Percentiles rank a stretch among this genome's conserved stretches.
Evolutionary conservation across 805 yeast genomes (phyloP).

Genomic region (baker's yeast (Saccharomyces cerevisiae)): DNA sequence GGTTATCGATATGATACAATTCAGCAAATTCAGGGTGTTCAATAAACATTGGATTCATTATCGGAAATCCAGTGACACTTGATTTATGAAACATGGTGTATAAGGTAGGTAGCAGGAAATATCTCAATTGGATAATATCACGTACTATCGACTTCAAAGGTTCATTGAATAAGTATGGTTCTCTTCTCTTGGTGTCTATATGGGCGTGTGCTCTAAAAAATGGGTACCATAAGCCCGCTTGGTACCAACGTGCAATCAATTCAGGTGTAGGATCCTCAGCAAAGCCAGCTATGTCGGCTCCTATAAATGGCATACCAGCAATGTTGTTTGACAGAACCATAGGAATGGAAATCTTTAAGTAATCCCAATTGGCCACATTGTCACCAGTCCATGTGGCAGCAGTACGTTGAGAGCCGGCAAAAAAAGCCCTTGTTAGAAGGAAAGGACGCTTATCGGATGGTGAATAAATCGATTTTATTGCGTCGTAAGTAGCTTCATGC

Average conservation of each 20-base stretch:
- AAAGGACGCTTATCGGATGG: conserved; percentile 62
- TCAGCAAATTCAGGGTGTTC: conserved; percentile 36
- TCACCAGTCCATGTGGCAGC: conserved; percentile 99
- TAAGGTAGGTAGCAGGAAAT: conserved; percentile 64
- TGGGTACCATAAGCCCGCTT: conserved; percentile 92
- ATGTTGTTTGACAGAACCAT: conserved; percentile 77
- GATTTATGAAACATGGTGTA: conserved; percentile 73
- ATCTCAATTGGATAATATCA: conserved; percentile 66
- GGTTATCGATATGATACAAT: conserved; percentile 62
- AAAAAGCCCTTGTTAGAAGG: conserved; percentile 76
- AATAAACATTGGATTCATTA: conserved; percentile 61
- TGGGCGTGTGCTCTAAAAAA: conserved; percentile 96
- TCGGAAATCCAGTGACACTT: conserved; percentile 54
- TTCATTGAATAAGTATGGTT: conserved; percentile 81
- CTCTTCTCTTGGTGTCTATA: conserved; percentile 84
- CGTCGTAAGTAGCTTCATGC: conserved; percentile 71
- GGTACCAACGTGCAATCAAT: conserved; percentile 86
- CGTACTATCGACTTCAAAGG: conserved; percentile 60
- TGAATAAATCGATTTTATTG: conserved; percentile 46
- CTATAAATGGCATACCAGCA: conserved; percentile 84
- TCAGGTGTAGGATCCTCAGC: conserved; percentile 84
- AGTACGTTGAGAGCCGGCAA: conserved; percentile 83
- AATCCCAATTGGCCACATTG: conserved; percentile 88
- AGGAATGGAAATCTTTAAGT: conserved; percentile 70
- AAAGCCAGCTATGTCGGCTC: conserved; percentile 97